Conservation (phyloP, 768 basidiomycete species). For the Termitomyces sp. region DNA sequence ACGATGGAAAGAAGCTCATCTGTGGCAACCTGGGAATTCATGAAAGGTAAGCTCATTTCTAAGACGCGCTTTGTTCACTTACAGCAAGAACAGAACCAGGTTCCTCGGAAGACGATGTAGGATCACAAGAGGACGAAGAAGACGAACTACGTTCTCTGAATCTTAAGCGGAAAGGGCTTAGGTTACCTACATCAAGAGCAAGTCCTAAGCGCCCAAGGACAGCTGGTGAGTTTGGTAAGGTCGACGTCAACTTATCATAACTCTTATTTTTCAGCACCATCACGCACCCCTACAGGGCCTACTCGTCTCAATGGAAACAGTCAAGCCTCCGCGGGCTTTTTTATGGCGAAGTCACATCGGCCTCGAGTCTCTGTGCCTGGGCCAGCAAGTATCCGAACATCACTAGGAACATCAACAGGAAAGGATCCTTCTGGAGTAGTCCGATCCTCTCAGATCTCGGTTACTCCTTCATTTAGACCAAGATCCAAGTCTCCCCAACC, state of each 20-base stretch:
- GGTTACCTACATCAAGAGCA: not conserved
- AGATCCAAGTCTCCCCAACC: not conserved
- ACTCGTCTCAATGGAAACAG: not conserved
- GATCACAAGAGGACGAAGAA: constrained; percentile 4
- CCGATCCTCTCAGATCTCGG: not conserved
- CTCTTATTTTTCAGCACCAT: not conserved
- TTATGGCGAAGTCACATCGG: not conserved
- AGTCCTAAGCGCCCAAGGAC: constrained; percentile 11
- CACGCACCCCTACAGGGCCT: not conserved
- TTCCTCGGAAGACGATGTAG: constrained; percentile 9
- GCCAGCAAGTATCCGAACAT: not conserved
- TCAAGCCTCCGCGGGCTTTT: not conserved
- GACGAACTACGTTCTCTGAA: not conserved
- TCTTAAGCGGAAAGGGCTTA: constrained; percentile 9
- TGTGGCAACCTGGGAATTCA: constrained; percentile 5
- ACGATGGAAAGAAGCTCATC: constrained; percentile 4
- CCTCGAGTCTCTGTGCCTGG: not conserved
- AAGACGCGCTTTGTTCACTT: not conserved
- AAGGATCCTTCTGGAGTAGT: not conserved
- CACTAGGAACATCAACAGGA: not conserved
- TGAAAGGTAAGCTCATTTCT: not conserved
- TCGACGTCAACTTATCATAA: not conserved
- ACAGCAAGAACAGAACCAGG: constrained; percentile 6
- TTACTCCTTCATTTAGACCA: not conserved
- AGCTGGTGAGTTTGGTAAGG: not conserved